These are phyloP conservation scores for Lachnellula suecica DNA, from an alignment of 2,329 filamentous ascomycete genomes.

Conservation along the genomic window DNA sequence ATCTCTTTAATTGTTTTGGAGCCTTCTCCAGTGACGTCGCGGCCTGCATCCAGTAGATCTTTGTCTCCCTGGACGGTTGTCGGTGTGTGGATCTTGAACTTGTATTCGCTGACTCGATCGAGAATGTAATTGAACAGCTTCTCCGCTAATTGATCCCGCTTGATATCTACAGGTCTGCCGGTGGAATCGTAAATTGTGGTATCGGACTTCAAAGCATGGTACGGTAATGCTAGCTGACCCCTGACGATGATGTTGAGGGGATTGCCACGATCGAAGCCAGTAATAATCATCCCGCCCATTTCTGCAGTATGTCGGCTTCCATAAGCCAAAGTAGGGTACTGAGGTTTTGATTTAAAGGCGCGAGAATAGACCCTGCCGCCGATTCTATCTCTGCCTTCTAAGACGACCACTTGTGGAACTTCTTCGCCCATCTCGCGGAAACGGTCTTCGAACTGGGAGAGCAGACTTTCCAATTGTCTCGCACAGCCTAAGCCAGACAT, in stretches of 20 bases:
- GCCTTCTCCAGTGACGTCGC: slow-evolving; percentile 71
- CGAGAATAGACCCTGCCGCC: slow-evolving; percentile 93
- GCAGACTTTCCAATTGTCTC: slow-evolving; percentile 84
- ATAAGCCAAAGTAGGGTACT: slow-evolving; percentile 51
- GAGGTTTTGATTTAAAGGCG: slow-evolving; percentile 59
- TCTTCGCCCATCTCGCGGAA: slow-evolving; percentile 66
- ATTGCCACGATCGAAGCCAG: slow-evolving; percentile 93
- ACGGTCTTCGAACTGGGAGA: slow-evolving; percentile 72
- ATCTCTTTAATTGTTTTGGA: slow-evolving; percentile 70
- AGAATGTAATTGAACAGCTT: slow-evolving; percentile 93
- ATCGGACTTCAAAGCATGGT: slow-evolving; percentile 75
- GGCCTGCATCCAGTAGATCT: slow-evolving; percentile 77
- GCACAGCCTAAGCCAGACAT: slow-evolving; percentile 91
- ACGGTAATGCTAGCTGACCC: slow-evolving; percentile 83
- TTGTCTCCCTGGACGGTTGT: slow-evolving; percentile 80
- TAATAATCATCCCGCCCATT: slow-evolving; percentile 98
- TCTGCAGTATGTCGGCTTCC: slow-evolving; percentile 77
- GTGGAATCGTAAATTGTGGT: slow-evolving; percentile 89
- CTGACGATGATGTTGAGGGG: slow-evolving; percentile 88
- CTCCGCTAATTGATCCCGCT: slow-evolving; percentile 80
- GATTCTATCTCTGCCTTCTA: slow-evolving; percentile 85
- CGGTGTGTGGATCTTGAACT: slow-evolving; percentile 70
- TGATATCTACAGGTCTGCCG: slow-evolving; percentile 73
- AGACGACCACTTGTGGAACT: slow-evolving; percentile 71
- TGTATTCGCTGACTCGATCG: slow-evolving; percentile 87